Conservation (phyloP, 345 rosid species). For the Euphorbia lathyris region DNA sequence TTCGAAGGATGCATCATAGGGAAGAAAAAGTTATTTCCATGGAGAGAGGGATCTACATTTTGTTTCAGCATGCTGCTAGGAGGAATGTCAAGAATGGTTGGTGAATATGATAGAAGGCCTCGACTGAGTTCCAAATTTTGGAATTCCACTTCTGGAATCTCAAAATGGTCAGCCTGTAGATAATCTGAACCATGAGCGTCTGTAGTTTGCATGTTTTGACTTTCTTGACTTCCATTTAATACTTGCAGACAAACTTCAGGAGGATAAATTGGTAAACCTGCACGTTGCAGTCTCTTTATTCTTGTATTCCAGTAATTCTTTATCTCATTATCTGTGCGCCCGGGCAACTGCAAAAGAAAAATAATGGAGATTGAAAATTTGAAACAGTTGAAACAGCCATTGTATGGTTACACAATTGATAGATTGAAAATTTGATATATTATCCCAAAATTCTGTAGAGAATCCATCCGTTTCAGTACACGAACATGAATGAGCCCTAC, state of each 20-base stretch:
- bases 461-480: neutral
- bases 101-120: slow-evolving; percentile 45
- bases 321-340: slow-evolving; percentile 98
- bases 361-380: neutral
- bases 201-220: slow-evolving; percentile 36
- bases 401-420: neutral
- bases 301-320: slow-evolving; percentile 99
- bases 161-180: slow-evolving; percentile 49
- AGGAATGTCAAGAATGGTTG: slow-evolving; percentile 59
- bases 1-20: slow-evolving; percentile 48
- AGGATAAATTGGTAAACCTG: slow-evolving; percentile 96
- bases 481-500: neutral
- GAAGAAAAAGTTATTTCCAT: slow-evolving; percentile 49
- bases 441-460: neutral
- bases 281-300: slow-evolving; percentile 87
- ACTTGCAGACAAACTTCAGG: slow-evolving; percentile 66
- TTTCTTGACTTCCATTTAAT: slow-evolving; percentile 52
- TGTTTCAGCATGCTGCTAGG: slow-evolving; percentile 53
- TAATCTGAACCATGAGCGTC: slow-evolving; percentile 50
- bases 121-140: slow-evolving; percentile 55
- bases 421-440: neutral
- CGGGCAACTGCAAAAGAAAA: slow-evolving; percentile 61
- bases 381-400: neutral
- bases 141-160: slow-evolving; percentile 61
- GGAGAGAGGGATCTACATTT: slow-evolving; percentile 47